Evolutionary conservation across 768 basidiomycete species (phyloP).

Genomic region (Lactarius sp.): DNA sequence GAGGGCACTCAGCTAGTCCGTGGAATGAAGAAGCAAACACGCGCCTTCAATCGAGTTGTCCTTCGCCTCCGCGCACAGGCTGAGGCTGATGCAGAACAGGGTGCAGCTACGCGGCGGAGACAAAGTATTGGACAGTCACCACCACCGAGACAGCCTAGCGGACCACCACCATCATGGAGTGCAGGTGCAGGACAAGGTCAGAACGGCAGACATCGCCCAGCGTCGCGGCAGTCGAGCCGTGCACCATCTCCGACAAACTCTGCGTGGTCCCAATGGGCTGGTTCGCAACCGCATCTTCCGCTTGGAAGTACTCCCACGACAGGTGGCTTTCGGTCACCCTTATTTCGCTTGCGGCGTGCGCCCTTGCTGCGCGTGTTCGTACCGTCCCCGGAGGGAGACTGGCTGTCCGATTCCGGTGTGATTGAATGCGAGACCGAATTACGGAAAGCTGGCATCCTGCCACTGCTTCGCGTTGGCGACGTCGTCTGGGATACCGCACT

Average conservation of each 20-base stretch:
- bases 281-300: slow-evolving; percentile 29
- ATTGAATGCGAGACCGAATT: slow-evolving; percentile 80
- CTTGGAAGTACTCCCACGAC: slow-evolving; percentile 11
- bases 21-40: slow-evolving; percentile 53
- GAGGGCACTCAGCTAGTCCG: slow-evolving; percentile 43
- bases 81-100: slow-evolving; percentile 46
- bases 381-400: slow-evolving; percentile 80
- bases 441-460: slow-evolving; percentile 58
- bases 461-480: slow-evolving; percentile 67
- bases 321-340: slow-evolving; percentile 55
- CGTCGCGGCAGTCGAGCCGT: slow-evolving; percentile 51
- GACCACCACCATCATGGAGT: slow-evolving; percentile 24
- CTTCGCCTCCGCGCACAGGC: slow-evolving; percentile 75
- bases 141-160: slow-evolving; percentile 6
- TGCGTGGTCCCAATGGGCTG: slow-evolving; percentile 40
- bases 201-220: slow-evolving; percentile 10
- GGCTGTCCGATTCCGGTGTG: slow-evolving; percentile 78
- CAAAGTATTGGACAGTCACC: slow-evolving; percentile 17
- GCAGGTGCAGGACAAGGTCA: slow-evolving; percentile 20
- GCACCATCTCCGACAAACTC: slow-evolving; percentile 62
- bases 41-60: slow-evolving; percentile 77
- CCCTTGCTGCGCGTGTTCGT: slow-evolving; percentile 79
- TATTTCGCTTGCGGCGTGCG: slow-evolving; percentile 66
- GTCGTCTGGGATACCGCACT: slow-evolving; percentile 86
- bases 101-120: slow-evolving; percentile 16